Conservation (phyloP, 2,329 filamentous ascomycete genomes). For the Phaeoacremonium minimum region DNA sequence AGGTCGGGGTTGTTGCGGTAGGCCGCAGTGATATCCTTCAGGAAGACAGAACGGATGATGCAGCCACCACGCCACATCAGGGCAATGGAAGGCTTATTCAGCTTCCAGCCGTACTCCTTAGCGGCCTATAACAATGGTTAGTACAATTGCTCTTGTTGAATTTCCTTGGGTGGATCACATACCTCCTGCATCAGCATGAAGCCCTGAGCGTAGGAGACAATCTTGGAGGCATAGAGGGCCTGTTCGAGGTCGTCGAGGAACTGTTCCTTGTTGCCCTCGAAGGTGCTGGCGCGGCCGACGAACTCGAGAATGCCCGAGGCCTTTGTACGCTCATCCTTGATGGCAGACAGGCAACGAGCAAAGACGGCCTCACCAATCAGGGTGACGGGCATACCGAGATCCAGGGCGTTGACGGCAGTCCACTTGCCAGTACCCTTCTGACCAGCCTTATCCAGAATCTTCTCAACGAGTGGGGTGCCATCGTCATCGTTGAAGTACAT, state of each 20-base stretch:
- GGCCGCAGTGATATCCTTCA: conserved; percentile 97
- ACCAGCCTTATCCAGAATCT: conserved; percentile 96
- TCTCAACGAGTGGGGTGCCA: conserved; percentile 86
- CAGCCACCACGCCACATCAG: conserved; percentile 99
- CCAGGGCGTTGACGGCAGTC: conserved; percentile 98
- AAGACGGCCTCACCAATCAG: conserved; percentile 97
- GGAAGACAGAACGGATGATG: conserved; percentile 99
- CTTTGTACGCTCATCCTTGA: conserved; percentile 88
- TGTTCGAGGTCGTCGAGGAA: conserved; percentile 98
- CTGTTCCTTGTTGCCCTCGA: conserved; percentile 85
- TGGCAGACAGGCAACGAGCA: conserved; percentile 84
- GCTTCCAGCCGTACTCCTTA: conserved; percentile 95
- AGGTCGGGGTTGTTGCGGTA: conserved; percentile 94
- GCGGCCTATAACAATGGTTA: conserved; percentile 61
- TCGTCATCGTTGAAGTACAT: conserved; percentile 98
- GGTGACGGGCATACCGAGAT: conserved; percentile 97
- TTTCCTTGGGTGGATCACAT: conserved; percentile 25
- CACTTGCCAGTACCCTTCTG: conserved; percentile 99
- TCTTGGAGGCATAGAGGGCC: conserved; percentile 98
- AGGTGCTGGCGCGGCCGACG: conserved; percentile 70
- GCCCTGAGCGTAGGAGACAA: conserved; percentile 98
- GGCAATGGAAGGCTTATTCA: conserved; percentile 99
- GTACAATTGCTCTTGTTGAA: conserved; percentile 1
- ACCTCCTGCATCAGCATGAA: conserved; percentile 99
- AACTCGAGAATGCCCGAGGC: conserved; percentile 74